Conservation (phyloP, 2,329 filamentous ascomycete species). For the Talaromyces sp. region DNA sequence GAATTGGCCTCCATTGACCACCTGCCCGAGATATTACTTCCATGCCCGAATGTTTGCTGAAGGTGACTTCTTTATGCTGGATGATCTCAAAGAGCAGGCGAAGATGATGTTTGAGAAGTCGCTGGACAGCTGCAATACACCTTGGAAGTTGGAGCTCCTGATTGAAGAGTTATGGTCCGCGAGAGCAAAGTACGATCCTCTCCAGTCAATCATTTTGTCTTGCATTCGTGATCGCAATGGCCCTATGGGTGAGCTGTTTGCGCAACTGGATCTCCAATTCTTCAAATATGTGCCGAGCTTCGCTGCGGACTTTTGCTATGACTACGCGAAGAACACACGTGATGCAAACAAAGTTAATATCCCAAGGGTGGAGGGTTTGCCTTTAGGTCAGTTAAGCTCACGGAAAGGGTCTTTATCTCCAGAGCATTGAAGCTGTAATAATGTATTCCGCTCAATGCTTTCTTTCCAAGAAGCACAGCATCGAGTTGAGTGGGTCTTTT, state of each 20-base stretch:
- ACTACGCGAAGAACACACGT: not conserved
- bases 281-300: not conserved
- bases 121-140: not conserved
- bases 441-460: too few species aligned
- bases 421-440: too few species aligned
- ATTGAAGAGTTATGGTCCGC: not conserved
- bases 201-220: not conserved
- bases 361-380: too few species aligned
- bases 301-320: not conserved
- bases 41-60: conserved; percentile 2
- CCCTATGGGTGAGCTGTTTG: not conserved
- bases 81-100: not conserved
- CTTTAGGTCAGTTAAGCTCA: too few species aligned
- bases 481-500: too few species aligned
- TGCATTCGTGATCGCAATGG: too few species aligned
- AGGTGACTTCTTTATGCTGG: conserved; percentile 6
- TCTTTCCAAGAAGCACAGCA: too few species aligned
- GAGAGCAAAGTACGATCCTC: not conserved
- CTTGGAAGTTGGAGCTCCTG: not conserved
- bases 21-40: not conserved
- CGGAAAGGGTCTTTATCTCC: too few species aligned
- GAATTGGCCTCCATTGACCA: not conserved
- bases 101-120: not conserved
- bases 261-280: not conserved
- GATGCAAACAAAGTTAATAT: too few species aligned